These are phyloP conservation scores for Hylodesmum podocarpum DNA, from an alignment of 306 rosid genomes.

Conservation along the genomic window DNA sequence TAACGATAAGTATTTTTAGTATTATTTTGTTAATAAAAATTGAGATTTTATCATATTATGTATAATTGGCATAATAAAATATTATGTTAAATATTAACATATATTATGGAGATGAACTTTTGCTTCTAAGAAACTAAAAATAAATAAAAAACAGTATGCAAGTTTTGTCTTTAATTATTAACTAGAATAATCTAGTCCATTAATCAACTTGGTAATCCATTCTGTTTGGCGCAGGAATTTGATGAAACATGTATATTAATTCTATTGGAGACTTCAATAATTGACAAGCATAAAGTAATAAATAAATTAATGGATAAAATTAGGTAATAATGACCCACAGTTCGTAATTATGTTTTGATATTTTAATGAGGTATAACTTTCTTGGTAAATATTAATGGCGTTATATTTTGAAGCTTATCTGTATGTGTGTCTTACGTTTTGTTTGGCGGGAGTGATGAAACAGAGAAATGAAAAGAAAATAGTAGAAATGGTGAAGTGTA, in stretches of 20 bases:
- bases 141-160: neutral
- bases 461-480: no score
- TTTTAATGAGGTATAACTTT: neutral
- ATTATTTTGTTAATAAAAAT: no score
- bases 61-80: no score
- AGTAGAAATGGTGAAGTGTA: no score
- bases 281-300: neutral
- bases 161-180: neutral
- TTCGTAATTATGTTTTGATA: neutral
- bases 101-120: no score
- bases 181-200: slow-evolving; percentile 5
- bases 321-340: neutral
- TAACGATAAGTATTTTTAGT: no score
- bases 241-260: neutral
- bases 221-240: neutral
- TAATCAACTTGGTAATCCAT: slow-evolving; percentile 6
- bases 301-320: neutral
- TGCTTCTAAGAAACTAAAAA: neutral
- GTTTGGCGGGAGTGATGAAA: no score
- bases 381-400: neutral
- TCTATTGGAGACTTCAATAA: neutral
- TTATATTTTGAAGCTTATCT: neutral
- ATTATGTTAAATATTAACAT: no score
- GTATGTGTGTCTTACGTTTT: neutral
- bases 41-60: no score